These are phyloP conservation scores for Termitomyces sp. DNA, from an alignment of 768 basidiomycete genomes.

Conservation along the genomic window DNA sequence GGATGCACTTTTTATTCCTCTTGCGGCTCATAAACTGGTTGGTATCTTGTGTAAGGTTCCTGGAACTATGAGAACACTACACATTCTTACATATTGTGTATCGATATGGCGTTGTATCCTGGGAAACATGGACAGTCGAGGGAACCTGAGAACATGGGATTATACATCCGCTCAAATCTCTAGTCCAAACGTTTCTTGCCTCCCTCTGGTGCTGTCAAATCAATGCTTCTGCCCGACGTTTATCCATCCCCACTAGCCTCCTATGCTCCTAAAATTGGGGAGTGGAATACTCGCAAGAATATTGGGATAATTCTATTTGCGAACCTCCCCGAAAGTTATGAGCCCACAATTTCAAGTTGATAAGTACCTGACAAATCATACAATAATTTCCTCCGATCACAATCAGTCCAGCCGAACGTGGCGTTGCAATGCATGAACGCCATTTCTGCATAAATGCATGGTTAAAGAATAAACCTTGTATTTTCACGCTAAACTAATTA, in stretches of 20 bases:
- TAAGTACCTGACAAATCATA: no score
- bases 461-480: no score
- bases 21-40: not conserved
- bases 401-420: no score
- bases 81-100: not conserved
- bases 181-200: conserved; percentile 3
- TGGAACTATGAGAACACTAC: not conserved
- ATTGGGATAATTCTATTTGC: no score
- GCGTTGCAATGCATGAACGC: no score
- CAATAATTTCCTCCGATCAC: no score
- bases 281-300: not conserved
- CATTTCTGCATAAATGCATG: no score
- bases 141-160: not conserved
- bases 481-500: no score
- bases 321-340: no score
- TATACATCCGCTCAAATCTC: not conserved
- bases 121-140: not conserved
- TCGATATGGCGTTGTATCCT: not conserved
- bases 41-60: not conserved
- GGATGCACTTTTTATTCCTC: not conserved
- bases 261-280: not conserved
- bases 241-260: not conserved
- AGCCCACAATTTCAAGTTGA: no score
- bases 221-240: not conserved
- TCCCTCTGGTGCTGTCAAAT: conserved; percentile 11